These are phyloP conservation scores for Diaporthe aspalathi DNA, from an alignment of 2,329 filamentous ascomycete genomes.

Conservation along the genomic window DNA sequence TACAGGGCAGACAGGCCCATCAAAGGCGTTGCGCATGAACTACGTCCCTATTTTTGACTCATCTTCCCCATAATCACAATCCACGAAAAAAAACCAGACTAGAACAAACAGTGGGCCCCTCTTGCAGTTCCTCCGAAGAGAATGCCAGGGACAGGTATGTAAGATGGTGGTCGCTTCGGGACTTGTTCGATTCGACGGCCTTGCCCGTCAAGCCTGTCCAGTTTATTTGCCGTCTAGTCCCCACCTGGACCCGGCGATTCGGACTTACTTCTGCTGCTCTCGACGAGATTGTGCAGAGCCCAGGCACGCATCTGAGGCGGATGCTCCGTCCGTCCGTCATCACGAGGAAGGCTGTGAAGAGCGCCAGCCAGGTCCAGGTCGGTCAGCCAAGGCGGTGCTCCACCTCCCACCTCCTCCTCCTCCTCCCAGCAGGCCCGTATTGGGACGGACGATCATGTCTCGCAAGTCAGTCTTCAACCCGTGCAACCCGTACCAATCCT, in stretches of 20 bases:
- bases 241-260: background rate
- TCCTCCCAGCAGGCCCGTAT: constrained; percentile 2
- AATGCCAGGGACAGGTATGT: background rate
- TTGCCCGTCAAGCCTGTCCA: too few species aligned
- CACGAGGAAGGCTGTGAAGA: constrained; percentile 17
- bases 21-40: background rate
- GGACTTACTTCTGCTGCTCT: background rate
- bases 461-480: background rate
- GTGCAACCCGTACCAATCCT: constrained; percentile 14
- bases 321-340: background rate
- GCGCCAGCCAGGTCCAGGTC: constrained; percentile 5
- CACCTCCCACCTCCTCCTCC: constrained; percentile 2
- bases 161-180: background rate
- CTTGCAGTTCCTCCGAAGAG: constrained; percentile 1
- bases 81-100: background rate
- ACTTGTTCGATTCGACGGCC: background rate
- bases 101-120: constrained; percentile 14
- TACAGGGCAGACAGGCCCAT: constrained; percentile 2
- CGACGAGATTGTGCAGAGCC: background rate
- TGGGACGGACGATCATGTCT: background rate
- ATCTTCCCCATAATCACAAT: constrained; percentile 14
- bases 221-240: too few species aligned
- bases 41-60: constrained; percentile 19
- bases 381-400: constrained; percentile 19
- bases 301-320: background rate